A percentile compares a stretch with the other conserved stretches of the same genome.
These are phyloP conservation scores for Lasiodiplodia sp. DNA, from an alignment of 2,329 filamentous ascomycete species.

Conservation along the genomic window DNA sequence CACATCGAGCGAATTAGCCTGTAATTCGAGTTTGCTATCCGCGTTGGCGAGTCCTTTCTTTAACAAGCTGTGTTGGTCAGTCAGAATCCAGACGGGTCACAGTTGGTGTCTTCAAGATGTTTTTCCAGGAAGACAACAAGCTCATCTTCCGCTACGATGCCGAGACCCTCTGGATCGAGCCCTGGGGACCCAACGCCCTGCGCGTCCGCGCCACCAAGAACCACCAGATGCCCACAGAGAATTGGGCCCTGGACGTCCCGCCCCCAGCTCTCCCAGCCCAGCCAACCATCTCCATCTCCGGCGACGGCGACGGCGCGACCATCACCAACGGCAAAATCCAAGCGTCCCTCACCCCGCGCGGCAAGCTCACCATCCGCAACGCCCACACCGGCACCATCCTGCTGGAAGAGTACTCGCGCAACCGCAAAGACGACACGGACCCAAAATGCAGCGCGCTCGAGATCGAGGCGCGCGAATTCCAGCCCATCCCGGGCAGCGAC, in stretches of 20 bases:
- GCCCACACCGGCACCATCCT: slow-evolving; percentile 49
- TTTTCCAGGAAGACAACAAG: slow-evolving; percentile 59
- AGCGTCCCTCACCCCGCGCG: slow-evolving; percentile 55
- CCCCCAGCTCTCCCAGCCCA: background rate
- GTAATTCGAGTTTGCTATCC: background rate
- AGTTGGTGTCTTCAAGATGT: slow-evolving; percentile 34
- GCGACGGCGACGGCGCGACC: slow-evolving; percentile 42
- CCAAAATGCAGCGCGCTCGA: slow-evolving; percentile 66
- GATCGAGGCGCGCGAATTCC: slow-evolving; percentile 66
- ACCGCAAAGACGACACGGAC: slow-evolving; percentile 59
- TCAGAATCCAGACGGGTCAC: too few relatives aligned
- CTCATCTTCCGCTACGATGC: slow-evolving; percentile 65
- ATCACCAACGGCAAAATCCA: slow-evolving; percentile 59
- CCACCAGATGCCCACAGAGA: slow-evolving; percentile 37
- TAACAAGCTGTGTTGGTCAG: background rate
- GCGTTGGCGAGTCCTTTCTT: background rate
- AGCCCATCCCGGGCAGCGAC: slow-evolving; percentile 59
- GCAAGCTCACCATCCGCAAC: slow-evolving; percentile 60
- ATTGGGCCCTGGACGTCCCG: slow-evolving; percentile 38
- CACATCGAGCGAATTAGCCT: background rate
- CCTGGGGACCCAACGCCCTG: slow-evolving; percentile 58
- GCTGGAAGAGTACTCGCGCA: slow-evolving; percentile 62
- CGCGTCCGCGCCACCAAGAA: slow-evolving; percentile 57
- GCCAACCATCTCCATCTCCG: slow-evolving; percentile 29
- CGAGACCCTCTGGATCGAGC: slow-evolving; percentile 57